Percentiles rank a stretch among this genome's conserved stretches.
phyloP scores from a whole-genome alignment of 2,329 filamentous ascomycete genomes.

The Sporothrix sp. region DNA sequence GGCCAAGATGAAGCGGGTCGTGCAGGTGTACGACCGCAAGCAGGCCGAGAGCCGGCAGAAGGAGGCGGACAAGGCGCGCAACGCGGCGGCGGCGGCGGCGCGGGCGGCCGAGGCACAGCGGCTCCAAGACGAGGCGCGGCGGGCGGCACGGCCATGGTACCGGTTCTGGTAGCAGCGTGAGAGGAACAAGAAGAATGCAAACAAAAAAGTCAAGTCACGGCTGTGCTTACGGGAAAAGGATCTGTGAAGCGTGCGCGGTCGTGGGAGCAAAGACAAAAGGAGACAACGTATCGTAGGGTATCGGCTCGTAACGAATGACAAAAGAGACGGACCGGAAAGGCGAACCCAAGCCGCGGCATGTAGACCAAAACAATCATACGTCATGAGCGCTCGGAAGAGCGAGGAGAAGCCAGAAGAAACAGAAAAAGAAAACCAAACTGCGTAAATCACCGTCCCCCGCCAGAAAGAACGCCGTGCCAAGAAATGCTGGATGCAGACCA shows the following conservation, averaged over 20 bases:
- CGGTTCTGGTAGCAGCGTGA: constrained; percentile 39
- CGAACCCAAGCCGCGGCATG: too few relatives aligned
- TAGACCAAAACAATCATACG: too few relatives aligned
- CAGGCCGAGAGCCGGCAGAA: constrained; percentile 45
- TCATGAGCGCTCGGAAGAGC: too few relatives aligned
- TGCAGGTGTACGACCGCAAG: constrained; percentile 70
- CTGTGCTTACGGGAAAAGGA: background rate
- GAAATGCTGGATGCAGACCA: too few relatives aligned
- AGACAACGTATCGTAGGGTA: background rate
- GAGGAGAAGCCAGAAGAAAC: background rate
- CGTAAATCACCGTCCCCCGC: too few relatives aligned
- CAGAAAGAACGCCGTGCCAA: too few relatives aligned
- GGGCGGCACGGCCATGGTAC: constrained; percentile 39
- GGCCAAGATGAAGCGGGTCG: constrained; percentile 72
- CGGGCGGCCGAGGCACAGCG: constrained; percentile 19
- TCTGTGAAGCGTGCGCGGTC: too few relatives aligned
- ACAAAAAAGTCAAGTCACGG: too few relatives aligned
- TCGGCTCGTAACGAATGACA: background rate
- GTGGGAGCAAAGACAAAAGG: background rate
- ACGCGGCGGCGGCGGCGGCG: constrained; percentile 34
- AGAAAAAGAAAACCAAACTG: background rate
- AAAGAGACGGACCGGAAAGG: background rate
- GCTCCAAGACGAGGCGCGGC: constrained; percentile 24
- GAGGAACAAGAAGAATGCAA: background rate
- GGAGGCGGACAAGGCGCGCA: constrained; percentile 39